Percentiles rank a stretch among this genome's conserved stretches.
These are phyloP conservation scores for Cyclocybe aegerita DNA, from an alignment of 768 basidiomycete species.

Conservation along the genomic window DNA sequence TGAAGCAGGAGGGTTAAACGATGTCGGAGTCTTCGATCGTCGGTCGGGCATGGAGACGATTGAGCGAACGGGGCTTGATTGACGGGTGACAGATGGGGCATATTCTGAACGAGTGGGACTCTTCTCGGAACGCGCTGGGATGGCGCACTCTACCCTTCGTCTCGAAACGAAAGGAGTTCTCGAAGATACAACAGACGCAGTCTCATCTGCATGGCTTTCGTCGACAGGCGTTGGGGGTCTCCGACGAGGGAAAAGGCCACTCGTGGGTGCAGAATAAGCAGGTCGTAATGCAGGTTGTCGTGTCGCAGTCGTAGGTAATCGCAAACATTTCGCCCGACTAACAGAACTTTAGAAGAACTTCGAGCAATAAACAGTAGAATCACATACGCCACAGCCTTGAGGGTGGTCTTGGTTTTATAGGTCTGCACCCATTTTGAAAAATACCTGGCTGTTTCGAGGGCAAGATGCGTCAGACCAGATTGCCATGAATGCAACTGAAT, in stretches of 20 bases:
- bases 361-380: background rate
- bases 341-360: constrained; percentile 9
- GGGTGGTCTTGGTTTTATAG: constrained; percentile 67
- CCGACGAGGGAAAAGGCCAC: constrained; percentile 13
- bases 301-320: constrained; percentile 59
- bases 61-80: constrained; percentile 23
- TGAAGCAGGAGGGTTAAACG: constrained; percentile 3
- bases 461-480: background rate
- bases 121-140: constrained; percentile 18
- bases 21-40: constrained; percentile 13
- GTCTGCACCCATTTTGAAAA: constrained; percentile 69
- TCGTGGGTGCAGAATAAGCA: constrained; percentile 12
- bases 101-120: constrained; percentile 21
- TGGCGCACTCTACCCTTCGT: background rate
- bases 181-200: constrained; percentile 3
- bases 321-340: constrained; percentile 82
- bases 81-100: constrained; percentile 13
- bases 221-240: constrained; percentile 18
- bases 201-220: constrained; percentile 26
- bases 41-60: constrained; percentile 23
- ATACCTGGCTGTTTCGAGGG: constrained; percentile 38
- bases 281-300: constrained; percentile 29
- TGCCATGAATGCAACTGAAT: background rate
- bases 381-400: constrained; percentile 84
- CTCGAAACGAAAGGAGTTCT: constrained; percentile 4